These are phyloP conservation scores for Allium sativum DNA, from an alignment of 106 monocot species.

Conservation along the genomic window DNA sequence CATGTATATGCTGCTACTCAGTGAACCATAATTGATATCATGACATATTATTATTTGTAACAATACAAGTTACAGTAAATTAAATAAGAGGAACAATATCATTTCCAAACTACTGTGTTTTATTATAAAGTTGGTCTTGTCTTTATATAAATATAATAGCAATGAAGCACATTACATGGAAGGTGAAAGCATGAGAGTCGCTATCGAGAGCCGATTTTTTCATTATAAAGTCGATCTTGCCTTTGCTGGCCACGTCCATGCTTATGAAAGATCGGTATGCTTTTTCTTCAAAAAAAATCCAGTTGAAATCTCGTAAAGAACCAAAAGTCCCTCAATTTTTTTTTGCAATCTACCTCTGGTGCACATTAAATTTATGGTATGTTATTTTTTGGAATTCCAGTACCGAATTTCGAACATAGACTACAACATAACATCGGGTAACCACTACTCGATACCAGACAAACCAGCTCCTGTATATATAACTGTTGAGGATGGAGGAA, in stretches of 20 bases:
- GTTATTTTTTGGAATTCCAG: slow-evolving; percentile 24
- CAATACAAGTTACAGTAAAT: no score
- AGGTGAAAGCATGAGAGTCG: slow-evolving; percentile 89
- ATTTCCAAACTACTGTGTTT: no score
- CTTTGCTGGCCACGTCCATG: slow-evolving; percentile 96
- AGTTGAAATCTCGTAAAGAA: no score
- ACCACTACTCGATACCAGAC: slow-evolving; percentile 57
- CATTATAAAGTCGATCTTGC: slow-evolving; percentile 73
- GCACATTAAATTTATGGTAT: no score
- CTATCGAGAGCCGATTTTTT: slow-evolving; percentile 80
- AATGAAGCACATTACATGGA: slow-evolving; percentile 95
- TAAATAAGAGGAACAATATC: no score
- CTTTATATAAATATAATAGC: slow-evolving; percentile 95
- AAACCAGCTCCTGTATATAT: slow-evolving; percentile 91
- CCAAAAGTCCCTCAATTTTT: no score
- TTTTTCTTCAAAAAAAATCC: neutral
- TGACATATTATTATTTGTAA: no score
- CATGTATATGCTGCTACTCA: no score
- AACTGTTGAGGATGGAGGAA: slow-evolving; percentile 96
- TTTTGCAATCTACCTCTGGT: no score
- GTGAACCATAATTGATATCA: no score
- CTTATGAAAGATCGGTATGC: slow-evolving; percentile 95
- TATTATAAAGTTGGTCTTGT: no score
- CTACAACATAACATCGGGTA: slow-evolving; percentile 78
- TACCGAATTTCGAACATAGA: slow-evolving; percentile 86